A percentile compares a stretch with the other conserved stretches of the same genome.
These are phyloP conservation scores for Blepharisma stoltei DNA, from an alignment of 73 alveolate genomes.

Conservation along the genomic window DNA sequence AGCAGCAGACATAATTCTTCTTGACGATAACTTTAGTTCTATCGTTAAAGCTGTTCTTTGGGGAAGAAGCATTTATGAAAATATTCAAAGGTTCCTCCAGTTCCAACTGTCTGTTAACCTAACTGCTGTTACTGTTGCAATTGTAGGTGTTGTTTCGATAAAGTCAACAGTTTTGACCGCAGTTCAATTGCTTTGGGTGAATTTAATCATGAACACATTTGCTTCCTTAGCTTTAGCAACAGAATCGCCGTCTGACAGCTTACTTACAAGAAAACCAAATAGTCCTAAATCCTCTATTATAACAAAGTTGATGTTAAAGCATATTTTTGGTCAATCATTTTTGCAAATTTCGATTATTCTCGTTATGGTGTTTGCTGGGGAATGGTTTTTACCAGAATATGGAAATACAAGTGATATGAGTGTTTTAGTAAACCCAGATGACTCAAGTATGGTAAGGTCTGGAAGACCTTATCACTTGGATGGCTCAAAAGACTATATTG, in stretches of 20 bases:
- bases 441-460: neutral
- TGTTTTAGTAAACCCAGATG: neutral
- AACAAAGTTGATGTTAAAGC: conserved; percentile 76
- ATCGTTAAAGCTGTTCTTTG: conserved; percentile 85
- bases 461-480: conserved; percentile 28
- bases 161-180: conserved; percentile 83
- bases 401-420: neutral
- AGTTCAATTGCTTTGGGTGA: conserved; percentile 88
- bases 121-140: conserved; percentile 74
- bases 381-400: conserved; percentile 67
- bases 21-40: conserved; percentile 94
- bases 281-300: conserved; percentile 60
- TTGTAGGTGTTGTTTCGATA: conserved; percentile 79
- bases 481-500: conserved; percentile 24
- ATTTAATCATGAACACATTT: conserved; percentile 78
- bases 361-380: conserved; percentile 63
- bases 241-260: conserved; percentile 84
- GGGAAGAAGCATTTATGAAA: conserved; percentile 90
- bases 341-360: conserved; percentile 56
- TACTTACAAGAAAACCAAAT: conserved; percentile 84
- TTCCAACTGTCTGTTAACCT: conserved; percentile 90
- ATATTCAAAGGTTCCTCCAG: conserved; percentile 79
- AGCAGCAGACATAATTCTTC: conserved; percentile 92
- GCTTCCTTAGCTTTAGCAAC: conserved; percentile 92
- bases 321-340: conserved; percentile 67